Percentiles rank a stretch among this genome's conserved stretches.
Evolutionary conservation across 352 stramenopile species (phyloP).

Genomic region (Pilasporangium apinafurcum): DNA sequence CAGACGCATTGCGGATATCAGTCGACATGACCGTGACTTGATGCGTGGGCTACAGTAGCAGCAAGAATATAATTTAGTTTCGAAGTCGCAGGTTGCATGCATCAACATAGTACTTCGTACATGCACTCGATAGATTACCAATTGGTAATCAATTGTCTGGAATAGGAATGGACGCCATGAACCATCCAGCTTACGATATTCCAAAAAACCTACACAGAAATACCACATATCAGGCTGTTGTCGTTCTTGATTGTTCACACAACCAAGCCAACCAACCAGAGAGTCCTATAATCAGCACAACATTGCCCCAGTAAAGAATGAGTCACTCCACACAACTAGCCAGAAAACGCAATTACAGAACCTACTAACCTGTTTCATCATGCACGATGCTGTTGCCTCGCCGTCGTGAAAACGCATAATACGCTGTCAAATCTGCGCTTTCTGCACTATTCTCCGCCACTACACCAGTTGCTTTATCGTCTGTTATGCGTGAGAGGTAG

Average conservation of each 20-base stretch:
- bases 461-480: no score
- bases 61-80: not conserved
- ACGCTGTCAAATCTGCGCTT: constrained; percentile 43
- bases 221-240: no score
- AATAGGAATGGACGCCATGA: constrained; percentile 74
- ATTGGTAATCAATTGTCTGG: constrained; percentile 59
- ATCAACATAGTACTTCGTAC: constrained; percentile 17
- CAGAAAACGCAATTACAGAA: not conserved
- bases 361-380: constrained; percentile 24
- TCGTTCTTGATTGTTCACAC: no score
- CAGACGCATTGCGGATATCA: constrained; percentile 49
- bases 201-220: constrained; percentile 49
- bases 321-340: not conserved
- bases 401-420: constrained; percentile 55
- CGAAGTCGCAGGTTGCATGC: not conserved
- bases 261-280: constrained; percentile 9
- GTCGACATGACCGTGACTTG: constrained; percentile 71
- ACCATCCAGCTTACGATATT: constrained; percentile 67
- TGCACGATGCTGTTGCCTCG: constrained; percentile 31
- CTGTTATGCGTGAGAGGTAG: no score
- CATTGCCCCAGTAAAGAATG: no score
- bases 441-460: no score
- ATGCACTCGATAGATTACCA: constrained; percentile 66
- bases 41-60: constrained; percentile 36
- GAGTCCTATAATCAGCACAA: constrained; percentile 10